A percentile compares a stretch with the other conserved stretches of the same genome.
Conservation (phyloP, 352 stramenopile genomes). For the Phytophthora foliorum region DNA sequence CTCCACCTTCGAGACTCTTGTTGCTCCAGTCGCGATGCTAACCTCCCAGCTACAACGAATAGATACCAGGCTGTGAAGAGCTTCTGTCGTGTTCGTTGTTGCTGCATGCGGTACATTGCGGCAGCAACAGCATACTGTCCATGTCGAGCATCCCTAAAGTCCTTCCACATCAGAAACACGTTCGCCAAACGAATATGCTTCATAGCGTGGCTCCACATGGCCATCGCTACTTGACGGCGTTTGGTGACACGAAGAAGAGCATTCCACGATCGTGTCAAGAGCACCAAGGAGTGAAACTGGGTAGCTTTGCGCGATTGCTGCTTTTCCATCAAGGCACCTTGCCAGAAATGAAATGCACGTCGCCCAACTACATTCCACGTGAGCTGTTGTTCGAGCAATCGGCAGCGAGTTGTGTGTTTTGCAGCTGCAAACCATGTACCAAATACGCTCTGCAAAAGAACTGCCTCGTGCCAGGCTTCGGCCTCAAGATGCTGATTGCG, state of each 20-base stretch:
- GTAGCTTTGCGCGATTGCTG: conserved; percentile 23
- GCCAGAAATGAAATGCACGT: conserved; percentile 28
- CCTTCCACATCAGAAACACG: conserved; percentile 24
- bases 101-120: conserved; percentile 29
- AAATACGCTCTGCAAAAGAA: conserved; percentile 25
- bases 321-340: conserved; percentile 14
- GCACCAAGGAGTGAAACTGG: conserved; percentile 17
- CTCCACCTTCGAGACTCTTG: conserved; percentile 19
- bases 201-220: conserved; percentile 34
- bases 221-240: conserved; percentile 38
- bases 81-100: conserved; percentile 20
- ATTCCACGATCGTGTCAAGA: conserved; percentile 31
- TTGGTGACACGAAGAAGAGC: conserved; percentile 31
- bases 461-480: conserved; percentile 32
- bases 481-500: conserved; percentile 29
- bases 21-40: conserved; percentile 6
- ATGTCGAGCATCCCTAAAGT: not conserved
- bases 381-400: conserved; percentile 14
- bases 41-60: not conserved
- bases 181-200: conserved; percentile 13
- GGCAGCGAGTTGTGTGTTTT: conserved; percentile 14
- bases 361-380: conserved; percentile 21
- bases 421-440: conserved; percentile 15
- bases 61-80: conserved; percentile 27
- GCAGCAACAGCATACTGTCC: conserved; percentile 22